Evolutionary conservation across 805 yeast genomes (phyloP), one percentile per base, ranked within the genome.

Genomic region (Kluyveromyces nonfermentans): DNA sequence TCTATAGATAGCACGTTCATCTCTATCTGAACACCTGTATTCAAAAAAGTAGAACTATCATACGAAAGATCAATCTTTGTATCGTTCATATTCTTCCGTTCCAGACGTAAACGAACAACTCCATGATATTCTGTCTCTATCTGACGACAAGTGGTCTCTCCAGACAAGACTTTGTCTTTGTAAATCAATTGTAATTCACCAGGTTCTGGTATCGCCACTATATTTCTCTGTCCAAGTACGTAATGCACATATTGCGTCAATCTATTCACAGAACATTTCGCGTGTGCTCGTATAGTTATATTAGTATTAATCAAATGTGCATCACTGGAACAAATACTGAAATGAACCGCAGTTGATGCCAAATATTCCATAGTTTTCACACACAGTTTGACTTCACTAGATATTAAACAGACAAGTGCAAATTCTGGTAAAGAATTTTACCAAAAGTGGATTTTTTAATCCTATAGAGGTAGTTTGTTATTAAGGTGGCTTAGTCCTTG

Each of bases 231-330:
- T 7, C n/a, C 22, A 39, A 25, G 16, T 15, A 42, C 40, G 35
- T 45, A 47, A 39, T 58, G 61, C n/a, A 58, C 42, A 37, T 59
- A 62, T 36, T 60, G 62, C 30, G 57, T 35, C 7, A 62, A 33
- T 41, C 63, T 49, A 4, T 47, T 46, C 20, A 57, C 52, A 9
- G 46, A 41, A 7, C 59, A 50, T 35, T 50, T 45, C 1, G 59
- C 57, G 37, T 55, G 66, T 1, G 54, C 58, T 35, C 51, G 51
- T 5, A 62, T 46, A 4, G 45, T 41, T 7, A 59, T 6, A 37
- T 49, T 49, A 4, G 55, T 42, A 12, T 33, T 40, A 16, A 50
- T 42, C 20, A 50, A 34, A 9, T 18, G 10, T 4, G 28, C 33
- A 30, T 55, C 57, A 3, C 54, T 36, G 2, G 58, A 53, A 49